These are phyloP conservation scores for Ceratocystis lukuohia DNA, from an alignment of 2,329 filamentous ascomycete species.

Conservation along the genomic window DNA sequence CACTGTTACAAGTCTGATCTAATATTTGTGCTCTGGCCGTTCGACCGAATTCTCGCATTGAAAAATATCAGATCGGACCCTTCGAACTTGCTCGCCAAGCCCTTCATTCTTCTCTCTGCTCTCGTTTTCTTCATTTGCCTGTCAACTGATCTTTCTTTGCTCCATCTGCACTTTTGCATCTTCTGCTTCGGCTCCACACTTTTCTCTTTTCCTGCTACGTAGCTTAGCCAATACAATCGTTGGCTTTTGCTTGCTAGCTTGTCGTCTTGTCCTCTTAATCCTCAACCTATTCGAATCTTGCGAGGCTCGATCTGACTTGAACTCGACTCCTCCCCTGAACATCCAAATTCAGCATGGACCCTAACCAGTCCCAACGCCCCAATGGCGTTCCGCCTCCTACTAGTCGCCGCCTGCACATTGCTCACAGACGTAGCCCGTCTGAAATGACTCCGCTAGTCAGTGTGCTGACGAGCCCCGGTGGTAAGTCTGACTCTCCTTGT, in stretches of 20 bases:
- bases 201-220: background rate
- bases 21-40: conserved; percentile 10
- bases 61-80: conserved; percentile 18
- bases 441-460: conserved; percentile 96
- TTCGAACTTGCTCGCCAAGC: conserved; percentile 12
- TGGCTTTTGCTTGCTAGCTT: conserved; percentile 11
- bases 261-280: background rate
- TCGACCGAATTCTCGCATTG: conserved; percentile 18
- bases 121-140: conserved; percentile 10
- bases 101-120: background rate
- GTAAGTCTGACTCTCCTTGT: conserved; percentile 35
- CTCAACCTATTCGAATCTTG: conserved; percentile 8
- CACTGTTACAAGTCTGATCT: background rate
- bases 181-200: background rate
- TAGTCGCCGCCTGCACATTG: conserved; percentile 89
- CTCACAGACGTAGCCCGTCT: conserved; percentile 90
- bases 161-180: background rate
- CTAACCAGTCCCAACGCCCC: conserved; percentile 30
- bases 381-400: conserved; percentile 56
- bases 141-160: conserved; percentile 4
- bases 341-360: conserved; percentile 42
- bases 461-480: conserved; percentile 58
- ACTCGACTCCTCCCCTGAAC: background rate
- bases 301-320: conserved; percentile 27
- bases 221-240: conserved; percentile 10